Conservation (phyloP, 148 eudicot species). For the Limonium bicolor region DNA sequence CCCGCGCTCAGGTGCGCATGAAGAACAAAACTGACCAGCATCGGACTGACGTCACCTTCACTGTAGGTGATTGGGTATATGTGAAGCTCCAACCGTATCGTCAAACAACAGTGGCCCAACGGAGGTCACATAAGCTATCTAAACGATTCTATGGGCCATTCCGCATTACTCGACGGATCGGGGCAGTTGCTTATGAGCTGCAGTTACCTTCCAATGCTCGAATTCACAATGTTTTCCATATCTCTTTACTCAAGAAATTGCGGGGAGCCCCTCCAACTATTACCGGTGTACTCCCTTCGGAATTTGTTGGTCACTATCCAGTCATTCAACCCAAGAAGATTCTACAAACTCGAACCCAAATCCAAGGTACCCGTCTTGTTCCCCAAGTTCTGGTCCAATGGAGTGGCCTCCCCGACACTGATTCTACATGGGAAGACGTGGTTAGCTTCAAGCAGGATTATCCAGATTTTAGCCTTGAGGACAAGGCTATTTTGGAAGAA, state of each 20-base stretch:
- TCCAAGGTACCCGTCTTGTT: not conserved
- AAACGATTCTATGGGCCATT: not conserved
- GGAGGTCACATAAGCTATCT: not conserved
- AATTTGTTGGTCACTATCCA: not conserved
- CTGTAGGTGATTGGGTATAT: not conserved
- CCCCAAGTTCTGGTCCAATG: constrained; percentile 1
- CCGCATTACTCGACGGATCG: no score
- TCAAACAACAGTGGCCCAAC: not conserved
- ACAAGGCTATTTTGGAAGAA: not conserved
- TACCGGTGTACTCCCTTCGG: not conserved
- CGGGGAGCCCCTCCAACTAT: not conserved
- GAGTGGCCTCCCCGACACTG: not conserved
- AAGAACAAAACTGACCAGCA: not conserved
- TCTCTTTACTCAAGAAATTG: not conserved
- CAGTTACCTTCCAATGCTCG: not conserved
- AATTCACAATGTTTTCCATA: constrained; percentile 5
- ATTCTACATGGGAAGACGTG: not conserved
- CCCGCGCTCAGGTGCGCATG: not conserved
- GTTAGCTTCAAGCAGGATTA: not conserved
- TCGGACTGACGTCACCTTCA: not conserved
- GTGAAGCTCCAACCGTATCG: not conserved
- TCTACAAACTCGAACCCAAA: not conserved
- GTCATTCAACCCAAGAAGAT: not conserved
- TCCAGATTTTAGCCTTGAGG: not conserved
- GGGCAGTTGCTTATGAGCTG: constrained; percentile 4